phyloP scores from a whole-genome alignment of 495 filamentous ascomycete genomes.

The Podospora didyma region DNA sequence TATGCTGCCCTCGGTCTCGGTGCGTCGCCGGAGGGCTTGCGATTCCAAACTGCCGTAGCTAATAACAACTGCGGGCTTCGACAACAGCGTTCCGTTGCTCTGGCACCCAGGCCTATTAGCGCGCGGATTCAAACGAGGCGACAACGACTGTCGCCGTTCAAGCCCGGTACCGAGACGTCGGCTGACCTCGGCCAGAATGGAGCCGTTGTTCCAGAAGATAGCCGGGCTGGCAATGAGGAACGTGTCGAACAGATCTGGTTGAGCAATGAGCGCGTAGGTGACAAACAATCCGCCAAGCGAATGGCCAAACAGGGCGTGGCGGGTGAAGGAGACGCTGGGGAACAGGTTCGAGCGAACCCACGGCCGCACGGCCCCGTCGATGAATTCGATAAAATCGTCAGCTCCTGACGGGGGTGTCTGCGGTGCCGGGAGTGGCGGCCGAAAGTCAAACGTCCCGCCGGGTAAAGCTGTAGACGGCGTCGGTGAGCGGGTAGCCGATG shows the following conservation, averaged over 20 bases:
- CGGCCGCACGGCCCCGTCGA: slow-evolving; percentile 8
- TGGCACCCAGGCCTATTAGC: neutral
- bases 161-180: slow-evolving; percentile 10
- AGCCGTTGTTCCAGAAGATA: slow-evolving; percentile 8
- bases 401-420: slow-evolving; percentile 6
- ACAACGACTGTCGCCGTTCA: neutral
- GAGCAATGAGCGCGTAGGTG: slow-evolving; percentile 5
- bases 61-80: slow-evolving; percentile 12
- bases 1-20: slow-evolving; percentile 16
- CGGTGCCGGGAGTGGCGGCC: slow-evolving; percentile 1
- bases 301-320: slow-evolving; percentile 16
- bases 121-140: no score
- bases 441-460: slow-evolving; percentile 15
- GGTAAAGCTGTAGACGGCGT: slow-evolving; percentile 11
- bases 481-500: slow-evolving; percentile 19
- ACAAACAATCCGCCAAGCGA: slow-evolving; percentile 14
- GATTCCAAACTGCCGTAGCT: slow-evolving; percentile 16
- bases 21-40: slow-evolving; percentile 10
- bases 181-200: slow-evolving; percentile 7
- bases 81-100: neutral
- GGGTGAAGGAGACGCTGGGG: slow-evolving; percentile 8
- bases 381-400: slow-evolving; percentile 14
- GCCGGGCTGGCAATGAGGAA: slow-evolving; percentile 12
- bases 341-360: slow-evolving; percentile 14
- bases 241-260: slow-evolving; percentile 13